A percentile compares a stretch with the other conserved stretches of the same genome.
phyloP scores from a whole-genome alignment of 2,329 filamentous ascomycete species.

The Fusarium sp. region DNA sequence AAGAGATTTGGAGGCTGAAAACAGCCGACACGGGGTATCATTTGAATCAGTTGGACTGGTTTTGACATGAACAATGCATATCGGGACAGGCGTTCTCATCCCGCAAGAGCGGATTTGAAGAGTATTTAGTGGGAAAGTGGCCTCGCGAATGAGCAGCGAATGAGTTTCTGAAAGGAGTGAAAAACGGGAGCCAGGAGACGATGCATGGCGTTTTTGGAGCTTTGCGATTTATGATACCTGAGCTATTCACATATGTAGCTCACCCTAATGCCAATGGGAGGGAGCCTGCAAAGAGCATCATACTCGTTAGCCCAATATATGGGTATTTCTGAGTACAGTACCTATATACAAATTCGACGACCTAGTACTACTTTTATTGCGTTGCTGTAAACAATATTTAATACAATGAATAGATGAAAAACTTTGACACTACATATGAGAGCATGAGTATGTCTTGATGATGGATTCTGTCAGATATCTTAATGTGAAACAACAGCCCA shows the following conservation, averaged over 20 bases:
- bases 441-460: neutral
- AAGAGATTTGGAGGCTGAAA: conserved; percentile 21
- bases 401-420: neutral
- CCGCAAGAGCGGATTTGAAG: conserved; percentile 11
- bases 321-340: neutral
- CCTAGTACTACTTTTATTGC: neutral
- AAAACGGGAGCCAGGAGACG: conserved; percentile 13
- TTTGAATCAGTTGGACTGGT: conserved; percentile 20
- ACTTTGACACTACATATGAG: neutral
- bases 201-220: conserved; percentile 36
- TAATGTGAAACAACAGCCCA: neutral
- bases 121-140: conserved; percentile 16
- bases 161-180: conserved; percentile 4
- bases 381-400: neutral
- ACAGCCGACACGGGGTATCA: conserved; percentile 10
- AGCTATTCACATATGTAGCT: conserved; percentile 39
- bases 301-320: neutral
- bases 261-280: conserved; percentile 23
- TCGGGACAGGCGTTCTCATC: conserved; percentile 24
- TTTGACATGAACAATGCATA: conserved; percentile 22
- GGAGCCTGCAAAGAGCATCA: neutral
- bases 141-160: neutral
- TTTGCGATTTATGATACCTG: conserved; percentile 46
- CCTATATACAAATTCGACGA: conserved; percentile 4
- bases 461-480: neutral